Conservation (phyloP, 192 early-diverging fungal genomes). For the Backusella mclennaniae region DNA sequence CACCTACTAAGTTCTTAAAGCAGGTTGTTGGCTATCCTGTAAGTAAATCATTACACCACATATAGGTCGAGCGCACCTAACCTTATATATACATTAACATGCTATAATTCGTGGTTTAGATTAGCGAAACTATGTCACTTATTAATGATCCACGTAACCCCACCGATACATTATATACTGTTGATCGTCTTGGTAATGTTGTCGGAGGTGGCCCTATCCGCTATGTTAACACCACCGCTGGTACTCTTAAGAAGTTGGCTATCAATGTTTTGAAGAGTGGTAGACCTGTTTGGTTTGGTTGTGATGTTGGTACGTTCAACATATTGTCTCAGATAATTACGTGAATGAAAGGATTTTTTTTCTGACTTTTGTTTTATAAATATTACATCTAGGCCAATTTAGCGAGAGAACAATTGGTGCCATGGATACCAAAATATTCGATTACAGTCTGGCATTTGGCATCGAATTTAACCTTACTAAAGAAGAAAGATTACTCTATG, state of each 20-base stretch:
- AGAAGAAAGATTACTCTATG: conserved; percentile 67
- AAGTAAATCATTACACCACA: conserved; percentile 11
- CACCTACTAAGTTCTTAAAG: conserved; percentile 61
- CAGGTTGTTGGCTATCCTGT: conserved; percentile 59
- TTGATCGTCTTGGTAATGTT: conserved; percentile 73
- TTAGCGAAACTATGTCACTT: conserved; percentile 62
- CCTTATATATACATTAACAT: neutral
- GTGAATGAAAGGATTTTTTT: neutral
- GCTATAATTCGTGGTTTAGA: conserved; percentile 29
- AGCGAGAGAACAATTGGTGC: conserved; percentile 50
- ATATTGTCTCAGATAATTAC: neutral
- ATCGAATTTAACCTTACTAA: conserved; percentile 59
- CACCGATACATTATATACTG: conserved; percentile 62
- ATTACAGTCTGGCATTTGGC: conserved; percentile 68
- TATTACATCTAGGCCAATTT: conserved; percentile 47
- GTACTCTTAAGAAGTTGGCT: conserved; percentile 58
- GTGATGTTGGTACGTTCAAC: conserved; percentile 53
- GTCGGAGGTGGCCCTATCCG: conserved; percentile 61
- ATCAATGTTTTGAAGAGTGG: conserved; percentile 57
- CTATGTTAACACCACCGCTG: conserved; percentile 63
- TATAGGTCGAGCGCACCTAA: neutral
- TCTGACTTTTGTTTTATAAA: neutral
- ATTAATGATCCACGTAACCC: conserved; percentile 77
- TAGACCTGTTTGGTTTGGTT: conserved; percentile 77
- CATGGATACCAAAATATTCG: conserved; percentile 61